Conservation (phyloP, 495 filamentous ascomycete species). For the Annulohypoxylon moriforme region DNA sequence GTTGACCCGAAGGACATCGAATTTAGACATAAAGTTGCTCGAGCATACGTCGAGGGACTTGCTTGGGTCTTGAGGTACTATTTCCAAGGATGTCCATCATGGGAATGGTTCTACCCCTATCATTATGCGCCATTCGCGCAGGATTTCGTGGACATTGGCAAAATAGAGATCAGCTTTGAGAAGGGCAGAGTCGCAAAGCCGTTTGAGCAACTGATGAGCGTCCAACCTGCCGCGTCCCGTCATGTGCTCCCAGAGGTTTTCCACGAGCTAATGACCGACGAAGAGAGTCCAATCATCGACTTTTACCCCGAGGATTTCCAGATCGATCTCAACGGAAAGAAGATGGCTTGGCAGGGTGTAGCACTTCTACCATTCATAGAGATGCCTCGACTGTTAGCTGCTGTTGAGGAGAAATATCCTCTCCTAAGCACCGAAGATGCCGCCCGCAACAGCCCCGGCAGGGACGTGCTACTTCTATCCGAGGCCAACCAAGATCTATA, state of each 20-base stretch:
- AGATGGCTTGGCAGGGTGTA: slow-evolving; percentile 98
- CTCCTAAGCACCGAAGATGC: slow-evolving; percentile 81
- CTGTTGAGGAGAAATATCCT: slow-evolving; percentile 85
- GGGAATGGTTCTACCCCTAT: slow-evolving; percentile 99
- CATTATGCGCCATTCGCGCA: slow-evolving; percentile 98
- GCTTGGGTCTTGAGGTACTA: slow-evolving; percentile 98
- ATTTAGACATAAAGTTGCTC: slow-evolving; percentile 92
- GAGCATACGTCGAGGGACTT: slow-evolving; percentile 94
- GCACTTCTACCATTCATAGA: slow-evolving; percentile 96
- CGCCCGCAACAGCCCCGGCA: slow-evolving; percentile 81
- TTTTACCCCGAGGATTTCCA: slow-evolving; percentile 97
- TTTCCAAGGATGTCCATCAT: slow-evolving; percentile 96
- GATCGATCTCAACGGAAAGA: slow-evolving; percentile 96
- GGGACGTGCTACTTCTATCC: slow-evolving; percentile 84
- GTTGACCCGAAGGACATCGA: slow-evolving; percentile 82
- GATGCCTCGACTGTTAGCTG: slow-evolving; percentile 83
- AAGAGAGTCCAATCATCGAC: slow-evolving; percentile 91
- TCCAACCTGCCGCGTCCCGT: slow-evolving; percentile 90
- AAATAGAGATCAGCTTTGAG: slow-evolving; percentile 83
- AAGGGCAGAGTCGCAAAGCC: slow-evolving; percentile 89
- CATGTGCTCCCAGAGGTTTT: slow-evolving; percentile 90
- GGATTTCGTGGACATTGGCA: slow-evolving; percentile 86
- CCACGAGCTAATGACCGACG: slow-evolving; percentile 85
- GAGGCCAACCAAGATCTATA: slow-evolving; percentile 81
- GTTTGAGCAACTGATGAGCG: slow-evolving; percentile 99